Conservation (phyloP, 257 asterid species). For the Plectranthus barbatus region DNA sequence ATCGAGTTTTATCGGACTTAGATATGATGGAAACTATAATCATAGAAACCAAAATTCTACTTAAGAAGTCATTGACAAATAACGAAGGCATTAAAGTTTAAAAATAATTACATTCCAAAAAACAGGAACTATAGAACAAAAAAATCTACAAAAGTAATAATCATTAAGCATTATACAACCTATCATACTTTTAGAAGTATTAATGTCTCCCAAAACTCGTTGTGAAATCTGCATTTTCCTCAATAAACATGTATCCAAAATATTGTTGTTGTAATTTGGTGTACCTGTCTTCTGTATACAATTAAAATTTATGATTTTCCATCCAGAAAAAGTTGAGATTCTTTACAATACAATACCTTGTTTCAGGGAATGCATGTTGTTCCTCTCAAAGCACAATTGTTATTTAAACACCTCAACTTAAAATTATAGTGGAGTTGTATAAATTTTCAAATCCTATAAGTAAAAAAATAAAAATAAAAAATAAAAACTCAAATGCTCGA, state of each 20-base stretch:
- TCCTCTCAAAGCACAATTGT: slow-evolving; percentile 61
- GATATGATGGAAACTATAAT: slow-evolving; percentile 70
- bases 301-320: slow-evolving; percentile 17
- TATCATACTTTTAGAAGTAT: slow-evolving; percentile 70
- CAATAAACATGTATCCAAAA: slow-evolving; percentile 87
- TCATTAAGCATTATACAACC: slow-evolving; percentile 7
- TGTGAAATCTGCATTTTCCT: slow-evolving; percentile 65
- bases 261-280: slow-evolving; percentile 75
- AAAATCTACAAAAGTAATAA: slow-evolving; percentile 12
- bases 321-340: slow-evolving; percentile 4
- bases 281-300: slow-evolving; percentile 50
- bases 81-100: slow-evolving; percentile 55
- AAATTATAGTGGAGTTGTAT: too few species aligned
- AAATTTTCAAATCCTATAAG: too few species aligned
- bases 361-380: slow-evolving; percentile 55
- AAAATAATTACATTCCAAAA: slow-evolving; percentile 6
- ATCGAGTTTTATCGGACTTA: slow-evolving; percentile 52
- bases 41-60: slow-evolving; percentile 64
- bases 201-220: slow-evolving; percentile 73
- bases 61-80: slow-evolving; percentile 79
- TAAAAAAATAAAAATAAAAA: too few species aligned
- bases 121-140: neutral
- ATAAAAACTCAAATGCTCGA: too few species aligned
- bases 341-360: slow-evolving; percentile 43
- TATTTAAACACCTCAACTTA: too few species aligned